phyloP scores from a whole-genome alignment of 2,329 filamentous ascomycete species.

The Dryadomyces quercus-mongolicae region DNA sequence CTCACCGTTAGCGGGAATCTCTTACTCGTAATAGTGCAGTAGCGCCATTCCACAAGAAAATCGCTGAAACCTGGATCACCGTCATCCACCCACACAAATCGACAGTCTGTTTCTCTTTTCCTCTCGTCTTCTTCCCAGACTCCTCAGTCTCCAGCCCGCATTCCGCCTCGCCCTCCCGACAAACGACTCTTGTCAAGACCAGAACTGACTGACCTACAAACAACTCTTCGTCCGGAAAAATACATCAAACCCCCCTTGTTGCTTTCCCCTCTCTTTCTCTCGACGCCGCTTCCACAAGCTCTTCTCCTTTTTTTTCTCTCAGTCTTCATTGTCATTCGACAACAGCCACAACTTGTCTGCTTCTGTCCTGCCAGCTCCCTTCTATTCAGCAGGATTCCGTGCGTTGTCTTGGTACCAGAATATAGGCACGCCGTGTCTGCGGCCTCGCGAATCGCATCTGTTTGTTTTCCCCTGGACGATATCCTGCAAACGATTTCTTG shows the following conservation, averaged over 20 bases:
- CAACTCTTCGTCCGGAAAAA: not conserved
- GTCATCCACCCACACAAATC: not conserved
- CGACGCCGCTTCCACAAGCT: not conserved
- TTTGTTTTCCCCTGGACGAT: not conserved
- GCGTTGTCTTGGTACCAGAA: not conserved
- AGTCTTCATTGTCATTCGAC: not conserved
- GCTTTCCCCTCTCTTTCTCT: not conserved
- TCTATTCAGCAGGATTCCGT: not conserved
- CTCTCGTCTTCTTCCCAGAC: not conserved
- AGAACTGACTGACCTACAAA: not conserved
- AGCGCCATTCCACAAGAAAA: constrained; percentile 2
- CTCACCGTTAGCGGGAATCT: not conserved
- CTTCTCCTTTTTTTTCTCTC: not conserved
- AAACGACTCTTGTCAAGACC: not conserved
- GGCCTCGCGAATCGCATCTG: not conserved
- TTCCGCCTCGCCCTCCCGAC: not conserved
- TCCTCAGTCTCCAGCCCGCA: not conserved
- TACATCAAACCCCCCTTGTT: not conserved
- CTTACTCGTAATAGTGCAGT: constrained; percentile 1
- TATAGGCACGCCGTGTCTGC: not conserved
- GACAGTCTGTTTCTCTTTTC: not conserved
- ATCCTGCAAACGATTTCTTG: not conserved
- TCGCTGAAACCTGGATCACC: constrained; percentile 7
- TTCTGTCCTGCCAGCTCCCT: not conserved
- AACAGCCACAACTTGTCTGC: not conserved